Evolutionary conservation across 2,329 filamentous ascomycete species (phyloP).

Genomic region (Venturia aucupariae): DNA sequence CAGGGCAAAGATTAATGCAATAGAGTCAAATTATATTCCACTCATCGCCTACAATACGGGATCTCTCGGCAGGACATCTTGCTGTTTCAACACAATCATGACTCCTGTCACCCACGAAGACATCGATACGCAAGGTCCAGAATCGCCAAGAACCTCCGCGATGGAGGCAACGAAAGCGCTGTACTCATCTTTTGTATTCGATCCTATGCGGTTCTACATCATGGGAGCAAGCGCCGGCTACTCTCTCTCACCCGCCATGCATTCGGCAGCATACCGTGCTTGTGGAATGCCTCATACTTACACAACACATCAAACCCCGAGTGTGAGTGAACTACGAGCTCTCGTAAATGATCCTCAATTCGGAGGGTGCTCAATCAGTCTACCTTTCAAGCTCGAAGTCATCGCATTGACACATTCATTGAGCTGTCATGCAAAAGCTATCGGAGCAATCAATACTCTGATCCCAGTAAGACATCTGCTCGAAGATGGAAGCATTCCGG

Average conservation of each 20-base stretch:
- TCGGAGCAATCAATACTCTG: conserved; percentile 68
- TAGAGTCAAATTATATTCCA: conserved; percentile 39
- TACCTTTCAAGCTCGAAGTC: conserved; percentile 67
- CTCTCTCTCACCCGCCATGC: conserved; percentile 69
- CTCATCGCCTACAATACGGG: conserved; percentile 59
- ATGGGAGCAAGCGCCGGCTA: conserved; percentile 64
- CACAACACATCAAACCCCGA: conserved; percentile 52
- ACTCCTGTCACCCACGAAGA: conserved; percentile 49
- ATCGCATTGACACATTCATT: conserved; percentile 56
- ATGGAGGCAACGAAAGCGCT: conserved; percentile 55
- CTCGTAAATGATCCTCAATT: conserved; percentile 58
- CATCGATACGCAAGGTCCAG: conserved; percentile 3
- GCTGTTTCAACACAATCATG: conserved; percentile 56
- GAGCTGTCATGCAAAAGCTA: conserved; percentile 63
- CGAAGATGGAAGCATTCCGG: conserved; percentile 48
- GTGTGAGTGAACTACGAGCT: conserved; percentile 53
- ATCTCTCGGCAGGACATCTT: conserved; percentile 51
- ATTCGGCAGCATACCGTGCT: conserved; percentile 57
- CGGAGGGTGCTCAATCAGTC: conserved; percentile 61
- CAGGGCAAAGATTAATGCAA: conserved; percentile 38
- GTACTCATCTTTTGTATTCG: conserved; percentile 56
- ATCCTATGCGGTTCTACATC: conserved; percentile 63
- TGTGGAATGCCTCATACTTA: conserved; percentile 63
- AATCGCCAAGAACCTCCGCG: conserved; percentile 25
- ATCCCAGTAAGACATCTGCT: conserved; percentile 55